These are phyloP conservation scores for Heterotrichella gracilis DNA, from an alignment of 352 stramenopile genomes.

Conservation along the genomic window DNA sequence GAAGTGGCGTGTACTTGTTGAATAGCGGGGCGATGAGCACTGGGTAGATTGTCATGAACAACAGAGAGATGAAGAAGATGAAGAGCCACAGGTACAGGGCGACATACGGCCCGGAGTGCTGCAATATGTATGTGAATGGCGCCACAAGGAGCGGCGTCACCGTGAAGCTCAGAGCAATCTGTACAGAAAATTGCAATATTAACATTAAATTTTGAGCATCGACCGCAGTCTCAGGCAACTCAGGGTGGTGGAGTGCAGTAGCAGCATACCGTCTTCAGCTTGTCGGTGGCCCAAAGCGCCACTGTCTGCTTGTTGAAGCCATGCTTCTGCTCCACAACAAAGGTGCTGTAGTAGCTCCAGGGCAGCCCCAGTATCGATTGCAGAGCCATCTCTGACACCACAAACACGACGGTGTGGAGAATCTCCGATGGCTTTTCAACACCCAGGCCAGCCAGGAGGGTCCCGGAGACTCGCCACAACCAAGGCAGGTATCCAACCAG, in stretches of 20 bases:
- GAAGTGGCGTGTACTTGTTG: slow-evolving; percentile 58
- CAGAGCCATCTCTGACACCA: no score
- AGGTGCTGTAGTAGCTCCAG: slow-evolving; percentile 54
- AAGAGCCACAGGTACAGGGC: slow-evolving; percentile 69
- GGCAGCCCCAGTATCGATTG: slow-evolving; percentile 30
- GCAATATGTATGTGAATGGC: slow-evolving; percentile 23
- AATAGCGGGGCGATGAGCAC: slow-evolving; percentile 82
- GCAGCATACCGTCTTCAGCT: no score
- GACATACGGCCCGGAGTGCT: slow-evolving; percentile 30
- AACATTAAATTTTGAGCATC: no score
- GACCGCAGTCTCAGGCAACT: no score
- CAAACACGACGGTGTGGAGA: no score
- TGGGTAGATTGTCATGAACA: slow-evolving; percentile 71
- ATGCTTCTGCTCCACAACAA: slow-evolving; percentile 67
- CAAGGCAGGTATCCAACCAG: no score
- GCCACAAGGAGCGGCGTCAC: slow-evolving; percentile 11
- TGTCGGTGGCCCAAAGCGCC: slow-evolving; percentile 65
- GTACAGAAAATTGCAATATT: no score
- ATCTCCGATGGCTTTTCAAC: no score
- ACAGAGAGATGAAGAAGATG: slow-evolving; percentile 49
- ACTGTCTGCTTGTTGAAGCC: slow-evolving; percentile 88
- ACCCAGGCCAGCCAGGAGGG: no score
- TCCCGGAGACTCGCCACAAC: no score
- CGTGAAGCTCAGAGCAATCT: slow-evolving; percentile 34
- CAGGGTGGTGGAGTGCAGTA: no score